A percentile compares a stretch with the other conserved stretches of the same genome.
Conservation (phyloP, 2,329 filamentous ascomycete genomes). For the Fusarium denticulatum region DNA sequence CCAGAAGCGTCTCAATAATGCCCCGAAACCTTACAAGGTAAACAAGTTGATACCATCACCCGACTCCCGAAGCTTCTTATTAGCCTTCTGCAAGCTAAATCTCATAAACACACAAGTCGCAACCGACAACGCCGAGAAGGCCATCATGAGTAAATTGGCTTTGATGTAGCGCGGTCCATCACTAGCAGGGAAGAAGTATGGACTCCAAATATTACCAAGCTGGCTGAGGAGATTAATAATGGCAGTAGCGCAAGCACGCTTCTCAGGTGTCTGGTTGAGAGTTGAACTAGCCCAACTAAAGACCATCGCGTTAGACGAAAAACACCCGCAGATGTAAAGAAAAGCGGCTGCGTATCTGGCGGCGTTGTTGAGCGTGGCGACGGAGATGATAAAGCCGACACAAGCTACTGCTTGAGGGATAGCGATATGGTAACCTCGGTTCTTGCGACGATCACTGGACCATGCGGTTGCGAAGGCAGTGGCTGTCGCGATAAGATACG, state of each 20-base stretch:
- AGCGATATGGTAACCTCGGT: slow-evolving; percentile 36
- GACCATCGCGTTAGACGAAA: slow-evolving; percentile 31
- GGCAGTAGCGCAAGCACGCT: slow-evolving; percentile 30
- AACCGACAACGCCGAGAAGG: background rate
- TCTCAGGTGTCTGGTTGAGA: slow-evolving; percentile 29
- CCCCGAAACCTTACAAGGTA: no score
- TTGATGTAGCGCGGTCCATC: slow-evolving; percentile 39
- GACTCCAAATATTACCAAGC: slow-evolving; percentile 42
- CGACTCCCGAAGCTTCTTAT: no score
- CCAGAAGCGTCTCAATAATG: no score
- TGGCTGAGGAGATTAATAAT: slow-evolving; percentile 37
- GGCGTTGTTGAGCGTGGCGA: slow-evolving; percentile 30
- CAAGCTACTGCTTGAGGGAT: slow-evolving; percentile 23
- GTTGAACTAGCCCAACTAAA: slow-evolving; percentile 30
- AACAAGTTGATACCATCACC: no score
- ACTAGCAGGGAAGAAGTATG: slow-evolving; percentile 40
- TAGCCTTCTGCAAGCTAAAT: no score
- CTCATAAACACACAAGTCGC: background rate
- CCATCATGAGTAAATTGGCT: slow-evolving; percentile 41
- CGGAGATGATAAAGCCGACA: slow-evolving; percentile 38
- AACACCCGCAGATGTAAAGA: slow-evolving; percentile 35
- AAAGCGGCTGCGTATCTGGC: slow-evolving; percentile 35
- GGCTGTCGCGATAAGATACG: background rate
- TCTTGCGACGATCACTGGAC: slow-evolving; percentile 33
- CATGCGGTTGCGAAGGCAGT: slow-evolving; percentile 31